phyloP scores from a whole-genome alignment of 352 stramenopile species.

The Phytopythium helicoides region DNA sequence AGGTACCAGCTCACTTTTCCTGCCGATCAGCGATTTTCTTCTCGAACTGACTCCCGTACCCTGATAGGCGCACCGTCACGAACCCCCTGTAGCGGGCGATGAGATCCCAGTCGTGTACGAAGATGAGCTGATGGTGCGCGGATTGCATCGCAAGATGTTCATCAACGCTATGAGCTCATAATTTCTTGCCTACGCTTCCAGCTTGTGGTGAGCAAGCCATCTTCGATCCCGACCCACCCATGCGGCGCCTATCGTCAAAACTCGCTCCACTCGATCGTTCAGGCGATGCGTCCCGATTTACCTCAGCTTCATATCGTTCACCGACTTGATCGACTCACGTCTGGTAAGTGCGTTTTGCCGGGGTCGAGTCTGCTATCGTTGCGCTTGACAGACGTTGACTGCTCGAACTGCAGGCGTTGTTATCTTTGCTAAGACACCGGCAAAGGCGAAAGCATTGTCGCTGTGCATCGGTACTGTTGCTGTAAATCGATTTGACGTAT shows the following conservation, averaged over 20 bases:
- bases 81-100: conserved; percentile 91
- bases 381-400: neutral
- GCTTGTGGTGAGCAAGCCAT: conserved; percentile 88
- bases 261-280: conserved; percentile 86
- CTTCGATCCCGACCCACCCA: conserved; percentile 94
- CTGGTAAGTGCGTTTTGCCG: too few relatives aligned
- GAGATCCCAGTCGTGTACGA: conserved; percentile 80
- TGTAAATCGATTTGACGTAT: neutral
- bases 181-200: conserved; percentile 18
- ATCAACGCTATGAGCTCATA: neutral
- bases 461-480: conserved; percentile 56
- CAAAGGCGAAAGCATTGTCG: conserved; percentile 72
- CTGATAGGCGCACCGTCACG: conserved; percentile 91
- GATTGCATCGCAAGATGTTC: neutral
- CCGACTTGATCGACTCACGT: conserved; percentile 96
- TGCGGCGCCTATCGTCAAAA: conserved; percentile 96
- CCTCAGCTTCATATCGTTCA: conserved; percentile 89
- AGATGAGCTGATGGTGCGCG: conserved; percentile 65
- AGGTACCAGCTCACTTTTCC: conserved; percentile 39
- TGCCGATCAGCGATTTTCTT: conserved; percentile 2
- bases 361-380: too few relatives aligned
- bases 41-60: neutral
- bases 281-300: conserved; percentile 67
- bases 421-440: conserved; percentile 75
- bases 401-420: conserved; percentile 48